A percentile compares a stretch with the other conserved stretches of the same genome.
phyloP scores from a whole-genome alignment of 192 early-diverging fungal species.

The Coemansia sp. region DNA sequence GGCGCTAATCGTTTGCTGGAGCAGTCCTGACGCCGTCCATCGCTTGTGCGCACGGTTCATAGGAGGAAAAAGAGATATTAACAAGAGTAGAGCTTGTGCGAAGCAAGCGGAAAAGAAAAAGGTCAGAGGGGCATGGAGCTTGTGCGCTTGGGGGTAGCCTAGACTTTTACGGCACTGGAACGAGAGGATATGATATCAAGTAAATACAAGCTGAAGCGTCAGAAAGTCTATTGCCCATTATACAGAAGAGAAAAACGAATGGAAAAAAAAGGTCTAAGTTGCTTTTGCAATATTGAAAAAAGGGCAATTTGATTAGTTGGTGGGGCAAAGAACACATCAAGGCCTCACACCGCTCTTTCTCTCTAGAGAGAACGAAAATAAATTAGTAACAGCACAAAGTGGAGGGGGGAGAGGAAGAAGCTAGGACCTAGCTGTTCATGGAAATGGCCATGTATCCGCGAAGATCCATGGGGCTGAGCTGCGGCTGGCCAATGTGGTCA shows the following conservation, averaged over 20 bases:
- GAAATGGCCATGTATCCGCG: conserved; percentile 49
- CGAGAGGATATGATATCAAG: no score
- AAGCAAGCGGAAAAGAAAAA: no score
- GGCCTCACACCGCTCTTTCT: background rate
- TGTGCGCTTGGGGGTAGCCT: no score
- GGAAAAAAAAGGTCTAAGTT: background rate
- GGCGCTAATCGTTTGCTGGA: no score
- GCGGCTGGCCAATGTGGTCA: conserved; percentile 46
- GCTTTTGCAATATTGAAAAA: background rate
- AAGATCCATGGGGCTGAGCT: conserved; percentile 49
- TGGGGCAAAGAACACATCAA: background rate
- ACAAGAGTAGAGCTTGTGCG: no score
- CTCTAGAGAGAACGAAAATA: background rate
- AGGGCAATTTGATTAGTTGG: background rate
- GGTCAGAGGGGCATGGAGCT: no score
- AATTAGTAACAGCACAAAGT: background rate
- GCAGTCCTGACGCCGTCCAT: background rate
- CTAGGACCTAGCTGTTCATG: conserved; percentile 51
- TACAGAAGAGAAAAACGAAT: background rate
- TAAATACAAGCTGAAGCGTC: no score
- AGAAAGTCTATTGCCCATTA: no score
- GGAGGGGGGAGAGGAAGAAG: no score
- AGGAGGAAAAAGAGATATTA: no score
- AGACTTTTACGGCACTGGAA: no score
- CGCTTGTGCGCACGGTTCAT: no score